Evolutionary conservation across 2,329 filamentous ascomycete species (phyloP).

Genomic region (Tolypocladium pustulatum): DNA sequence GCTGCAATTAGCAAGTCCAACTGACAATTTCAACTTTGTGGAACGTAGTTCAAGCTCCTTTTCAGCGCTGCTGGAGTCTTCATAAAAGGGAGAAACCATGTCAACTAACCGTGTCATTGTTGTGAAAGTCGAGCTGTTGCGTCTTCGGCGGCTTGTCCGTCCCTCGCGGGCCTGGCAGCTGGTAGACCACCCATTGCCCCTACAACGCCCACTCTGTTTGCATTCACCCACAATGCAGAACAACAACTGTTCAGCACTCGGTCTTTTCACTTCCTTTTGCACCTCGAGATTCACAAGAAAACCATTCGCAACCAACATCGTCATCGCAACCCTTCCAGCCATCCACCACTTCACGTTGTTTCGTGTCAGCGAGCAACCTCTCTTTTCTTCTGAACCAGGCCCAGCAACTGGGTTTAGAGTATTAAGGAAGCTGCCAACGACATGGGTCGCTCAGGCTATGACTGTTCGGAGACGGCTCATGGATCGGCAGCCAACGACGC

Average conservation of each 20-base stretch:
- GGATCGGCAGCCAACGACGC: background rate
- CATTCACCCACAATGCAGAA: background rate
- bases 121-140: background rate
- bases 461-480: background rate
- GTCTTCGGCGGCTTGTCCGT: background rate
- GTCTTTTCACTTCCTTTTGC: background rate
- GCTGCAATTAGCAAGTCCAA: background rate
- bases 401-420: background rate
- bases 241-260: background rate
- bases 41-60: background rate
- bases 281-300: background rate
- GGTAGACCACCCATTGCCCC: background rate
- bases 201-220: background rate
- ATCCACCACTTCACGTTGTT: background rate
- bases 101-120: background rate
- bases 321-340: background rate
- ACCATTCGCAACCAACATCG: background rate
- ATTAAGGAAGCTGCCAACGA: background rate
- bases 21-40: background rate
- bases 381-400: background rate
- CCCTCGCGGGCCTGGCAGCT: background rate
- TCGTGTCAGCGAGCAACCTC: background rate
- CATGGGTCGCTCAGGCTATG: slow-evolving; percentile 1
- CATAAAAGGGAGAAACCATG: background rate
- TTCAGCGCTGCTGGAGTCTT: background rate